These are phyloP conservation scores for Neurospora sp. DNA, from an alignment of 495 filamentous ascomycete species.

Conservation along the genomic window DNA sequence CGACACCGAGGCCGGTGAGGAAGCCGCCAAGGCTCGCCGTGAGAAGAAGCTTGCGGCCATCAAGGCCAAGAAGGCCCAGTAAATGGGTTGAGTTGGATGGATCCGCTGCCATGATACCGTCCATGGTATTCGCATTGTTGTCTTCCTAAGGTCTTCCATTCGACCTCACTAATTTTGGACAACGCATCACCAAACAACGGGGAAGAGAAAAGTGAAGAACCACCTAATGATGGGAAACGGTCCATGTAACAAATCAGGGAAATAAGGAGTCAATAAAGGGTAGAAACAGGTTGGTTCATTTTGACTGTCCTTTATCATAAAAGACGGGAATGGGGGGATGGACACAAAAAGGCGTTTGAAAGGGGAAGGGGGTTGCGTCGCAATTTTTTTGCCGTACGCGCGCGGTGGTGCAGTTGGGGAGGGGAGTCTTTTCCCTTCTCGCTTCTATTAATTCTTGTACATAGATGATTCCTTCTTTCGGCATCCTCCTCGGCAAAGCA, in stretches of 20 bases:
- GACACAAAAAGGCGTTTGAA: neutral
- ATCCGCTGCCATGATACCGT: neutral
- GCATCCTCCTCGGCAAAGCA: neutral
- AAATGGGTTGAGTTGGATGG: constrained; percentile 13
- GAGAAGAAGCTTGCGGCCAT: constrained; percentile 62
- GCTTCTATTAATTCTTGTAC: constrained; percentile 1
- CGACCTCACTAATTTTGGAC: neutral
- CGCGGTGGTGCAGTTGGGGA: neutral
- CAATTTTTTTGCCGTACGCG: neutral
- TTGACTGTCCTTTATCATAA: neutral
- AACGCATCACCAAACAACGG: neutral
- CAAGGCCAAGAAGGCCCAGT: constrained; percentile 54
- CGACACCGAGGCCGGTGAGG: constrained; percentile 86
- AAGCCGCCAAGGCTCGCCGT: constrained; percentile 72
- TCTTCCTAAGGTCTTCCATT: neutral
- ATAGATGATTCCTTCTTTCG: neutral
- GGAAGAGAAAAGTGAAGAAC: neutral
- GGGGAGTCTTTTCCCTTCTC: neutral
- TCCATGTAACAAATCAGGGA: neutral
- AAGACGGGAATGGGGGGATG: neutral
- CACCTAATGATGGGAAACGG: neutral
- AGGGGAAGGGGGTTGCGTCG: neutral
- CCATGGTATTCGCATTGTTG: neutral
- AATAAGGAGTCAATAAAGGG: neutral
- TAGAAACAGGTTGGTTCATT: neutral